Conservation (phyloP, 176 grass and related monocot genomes). For the Bromus sterilis region DNA sequence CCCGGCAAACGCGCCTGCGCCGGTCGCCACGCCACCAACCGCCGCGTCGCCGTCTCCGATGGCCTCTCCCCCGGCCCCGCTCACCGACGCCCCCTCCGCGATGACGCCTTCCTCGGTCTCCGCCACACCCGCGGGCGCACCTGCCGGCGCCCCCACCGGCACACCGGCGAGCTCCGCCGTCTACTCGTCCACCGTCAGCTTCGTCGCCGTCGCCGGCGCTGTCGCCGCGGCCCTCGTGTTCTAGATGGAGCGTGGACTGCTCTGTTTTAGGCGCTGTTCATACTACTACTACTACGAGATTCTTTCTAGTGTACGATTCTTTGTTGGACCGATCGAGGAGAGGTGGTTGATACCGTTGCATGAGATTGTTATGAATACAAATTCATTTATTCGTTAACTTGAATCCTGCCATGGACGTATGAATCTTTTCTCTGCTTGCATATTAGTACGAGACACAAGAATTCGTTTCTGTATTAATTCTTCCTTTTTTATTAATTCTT, state of each 20-base stretch:
- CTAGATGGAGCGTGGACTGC: conserved; percentile 3
- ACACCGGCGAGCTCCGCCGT: neutral
- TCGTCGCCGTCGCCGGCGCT: conserved; percentile 26
- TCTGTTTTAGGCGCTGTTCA: conserved; percentile 3
- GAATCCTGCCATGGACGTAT: neutral
- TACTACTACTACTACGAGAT: too few species aligned
- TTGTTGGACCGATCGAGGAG: neutral
- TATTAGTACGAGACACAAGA: neutral
- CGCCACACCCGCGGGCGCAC: neutral
- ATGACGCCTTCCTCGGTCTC: neutral
- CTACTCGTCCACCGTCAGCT: conserved; percentile 11
- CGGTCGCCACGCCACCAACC: conserved; percentile 17
- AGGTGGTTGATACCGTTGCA: neutral
- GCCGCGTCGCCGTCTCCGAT: conserved; percentile 17
- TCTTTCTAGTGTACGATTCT: conserved; percentile 18
- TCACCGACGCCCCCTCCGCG: neutral
- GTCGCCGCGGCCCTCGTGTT: conserved; percentile 38
- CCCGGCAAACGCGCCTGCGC: conserved; percentile 15
- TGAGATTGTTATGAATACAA: neutral
- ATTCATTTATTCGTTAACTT: conserved; percentile 6
- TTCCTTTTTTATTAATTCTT: too few species aligned
- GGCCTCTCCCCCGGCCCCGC: conserved; percentile 23
- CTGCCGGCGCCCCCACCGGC: neutral
- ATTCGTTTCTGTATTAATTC: too few species aligned
- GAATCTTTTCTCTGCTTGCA: neutral